A percentile compares a stretch with the other conserved stretches of the same genome.
phyloP scores from a whole-genome alignment of 176 grass and related monocot genomes.

The Carex pumila region DNA sequence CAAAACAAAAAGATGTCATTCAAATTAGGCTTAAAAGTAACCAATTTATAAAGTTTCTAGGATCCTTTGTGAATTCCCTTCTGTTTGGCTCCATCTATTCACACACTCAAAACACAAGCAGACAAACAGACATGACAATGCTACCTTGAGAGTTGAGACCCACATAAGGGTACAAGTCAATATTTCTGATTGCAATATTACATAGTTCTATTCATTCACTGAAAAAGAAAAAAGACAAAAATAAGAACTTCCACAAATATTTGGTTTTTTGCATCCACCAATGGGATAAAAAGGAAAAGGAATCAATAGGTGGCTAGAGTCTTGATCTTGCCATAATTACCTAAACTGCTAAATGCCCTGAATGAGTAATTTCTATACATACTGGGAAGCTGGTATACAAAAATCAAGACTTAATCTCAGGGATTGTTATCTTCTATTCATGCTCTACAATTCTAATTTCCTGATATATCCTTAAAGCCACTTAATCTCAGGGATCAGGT shows the following conservation, averaged over 20 bases:
- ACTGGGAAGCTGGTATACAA: background rate
- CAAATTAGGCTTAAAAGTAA: background rate
- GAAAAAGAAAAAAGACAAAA: background rate
- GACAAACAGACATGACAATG: background rate
- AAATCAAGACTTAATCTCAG: constrained; percentile 30
- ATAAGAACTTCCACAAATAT: background rate
- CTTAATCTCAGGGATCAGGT: constrained; percentile 41
- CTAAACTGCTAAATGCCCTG: background rate
- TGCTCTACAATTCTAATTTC: background rate
- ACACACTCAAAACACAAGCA: background rate
- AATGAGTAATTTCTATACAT: background rate
- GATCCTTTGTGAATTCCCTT: background rate
- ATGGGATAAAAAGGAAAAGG: background rate
- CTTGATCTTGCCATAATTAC: background rate
- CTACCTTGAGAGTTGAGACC: background rate
- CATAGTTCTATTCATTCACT: background rate
- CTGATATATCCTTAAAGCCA: background rate
- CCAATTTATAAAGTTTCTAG: background rate
- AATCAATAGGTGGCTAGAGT: background rate
- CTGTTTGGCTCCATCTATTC: background rate
- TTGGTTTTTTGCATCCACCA: background rate
- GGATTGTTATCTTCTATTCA: background rate
- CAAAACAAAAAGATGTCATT: background rate
- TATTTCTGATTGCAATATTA: background rate
- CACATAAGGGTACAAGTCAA: background rate